phyloP scores from a whole-genome alignment of 2,329 filamentous ascomycete species.

The Pestalotiopsis sp. region DNA sequence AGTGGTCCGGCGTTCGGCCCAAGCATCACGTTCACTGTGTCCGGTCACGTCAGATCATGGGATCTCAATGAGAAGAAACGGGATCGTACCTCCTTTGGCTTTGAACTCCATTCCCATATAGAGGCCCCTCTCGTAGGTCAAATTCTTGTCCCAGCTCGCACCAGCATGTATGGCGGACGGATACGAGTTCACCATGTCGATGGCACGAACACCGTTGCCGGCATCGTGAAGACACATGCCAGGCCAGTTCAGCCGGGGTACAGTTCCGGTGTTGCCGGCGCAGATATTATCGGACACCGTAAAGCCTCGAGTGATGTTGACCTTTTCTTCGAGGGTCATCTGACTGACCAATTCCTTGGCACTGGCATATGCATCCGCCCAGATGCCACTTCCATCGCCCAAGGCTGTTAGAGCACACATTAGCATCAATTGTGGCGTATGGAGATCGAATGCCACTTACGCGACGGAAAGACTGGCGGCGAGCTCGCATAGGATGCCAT shows the following conservation, averaged over 20 bases:
- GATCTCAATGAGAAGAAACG: no score
- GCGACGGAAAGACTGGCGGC: constrained; percentile 30
- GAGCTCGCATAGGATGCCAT: constrained; percentile 26
- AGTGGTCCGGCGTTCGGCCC: constrained; percentile 72
- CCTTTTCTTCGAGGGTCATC: constrained; percentile 70
- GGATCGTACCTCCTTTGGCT: constrained; percentile 46
- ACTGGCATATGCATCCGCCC: constrained; percentile 61
- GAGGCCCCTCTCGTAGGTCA: constrained; percentile 53
- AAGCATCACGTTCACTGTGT: constrained; percentile 58
- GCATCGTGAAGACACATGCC: constrained; percentile 54
- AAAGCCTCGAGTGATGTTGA: constrained; percentile 48
- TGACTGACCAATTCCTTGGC: constrained; percentile 59
- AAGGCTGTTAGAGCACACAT: constrained; percentile 25
- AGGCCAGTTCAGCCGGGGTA: constrained; percentile 47
- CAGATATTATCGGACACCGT: constrained; percentile 50
- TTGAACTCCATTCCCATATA: constrained; percentile 62
- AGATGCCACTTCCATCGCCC: constrained; percentile 40
- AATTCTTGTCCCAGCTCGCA: constrained; percentile 55
- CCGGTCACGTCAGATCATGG: background rate
- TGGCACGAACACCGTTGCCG: constrained; percentile 50
- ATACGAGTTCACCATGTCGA: constrained; percentile 51
- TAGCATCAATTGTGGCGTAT: background rate
- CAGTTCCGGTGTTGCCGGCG: constrained; percentile 48
- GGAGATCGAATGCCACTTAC: constrained; percentile 22
- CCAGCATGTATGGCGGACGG: constrained; percentile 51